Evolutionary conservation across 2,329 filamentous ascomycete genomes (phyloP).

Genomic region (Fonsecaea multimorphosa): DNA sequence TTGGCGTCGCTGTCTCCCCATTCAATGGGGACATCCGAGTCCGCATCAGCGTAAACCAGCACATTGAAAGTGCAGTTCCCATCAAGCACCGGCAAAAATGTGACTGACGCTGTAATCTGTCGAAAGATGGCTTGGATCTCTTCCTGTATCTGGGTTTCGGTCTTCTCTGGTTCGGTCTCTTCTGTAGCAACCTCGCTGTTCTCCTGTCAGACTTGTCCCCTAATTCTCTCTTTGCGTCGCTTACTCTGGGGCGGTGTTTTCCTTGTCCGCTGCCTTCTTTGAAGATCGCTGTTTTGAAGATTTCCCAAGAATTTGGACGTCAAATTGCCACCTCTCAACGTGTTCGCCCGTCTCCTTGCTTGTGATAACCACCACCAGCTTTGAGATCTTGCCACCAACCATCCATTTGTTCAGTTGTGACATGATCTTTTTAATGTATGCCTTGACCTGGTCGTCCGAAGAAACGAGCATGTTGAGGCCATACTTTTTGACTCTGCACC

Average conservation of each 20-base stretch:
- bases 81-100: constrained; percentile 90
- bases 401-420: constrained; percentile 97
- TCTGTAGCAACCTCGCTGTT: constrained; percentile 42
- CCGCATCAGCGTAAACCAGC: constrained; percentile 94
- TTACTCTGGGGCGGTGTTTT: constrained; percentile 68
- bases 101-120: constrained; percentile 96
- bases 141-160: constrained; percentile 89
- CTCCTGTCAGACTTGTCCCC: constrained; percentile 14
- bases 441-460: constrained; percentile 95
- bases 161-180: constrained; percentile 67
- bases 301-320: constrained; percentile 71
- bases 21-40: constrained; percentile 94
- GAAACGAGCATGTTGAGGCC: constrained; percentile 98
- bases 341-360: constrained; percentile 96
- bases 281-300: constrained; percentile 56
- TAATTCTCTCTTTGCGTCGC: constrained; percentile 35
- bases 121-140: constrained; percentile 97
- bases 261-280: constrained; percentile 65
- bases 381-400: constrained; percentile 94
- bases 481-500: constrained; percentile 87
- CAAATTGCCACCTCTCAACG: constrained; percentile 97
- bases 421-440: constrained; percentile 99
- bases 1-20: constrained; percentile 99
- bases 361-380: constrained; percentile 94
- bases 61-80: constrained; percentile 99